Conservation (phyloP, 768 basidiomycete genomes). For the Boletales sp. region DNA sequence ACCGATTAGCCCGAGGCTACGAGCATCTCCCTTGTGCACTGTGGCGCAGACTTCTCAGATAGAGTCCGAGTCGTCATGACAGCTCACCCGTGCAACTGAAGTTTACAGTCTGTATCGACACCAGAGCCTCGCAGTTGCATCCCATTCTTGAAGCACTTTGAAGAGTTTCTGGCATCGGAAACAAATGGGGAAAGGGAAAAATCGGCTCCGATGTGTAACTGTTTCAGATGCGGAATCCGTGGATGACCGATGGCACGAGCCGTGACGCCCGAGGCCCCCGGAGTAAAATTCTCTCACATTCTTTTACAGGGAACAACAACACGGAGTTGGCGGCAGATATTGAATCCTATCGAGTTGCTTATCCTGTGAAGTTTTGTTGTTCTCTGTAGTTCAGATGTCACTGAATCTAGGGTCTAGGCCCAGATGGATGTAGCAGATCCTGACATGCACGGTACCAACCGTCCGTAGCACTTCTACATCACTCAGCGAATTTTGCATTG, state of each 20-base stretch:
- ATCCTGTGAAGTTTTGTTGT: no score
- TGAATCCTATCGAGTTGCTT: no score
- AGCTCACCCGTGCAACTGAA: neutral
- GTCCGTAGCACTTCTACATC: no score
- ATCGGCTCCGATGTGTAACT: neutral
- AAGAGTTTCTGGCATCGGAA: neutral
- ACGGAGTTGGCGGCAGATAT: neutral
- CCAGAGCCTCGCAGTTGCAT: neutral
- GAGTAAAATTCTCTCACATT: no score
- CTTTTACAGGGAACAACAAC: neutral
- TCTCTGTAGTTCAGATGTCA: no score
- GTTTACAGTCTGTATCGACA: neutral
- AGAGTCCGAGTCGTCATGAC: neutral
- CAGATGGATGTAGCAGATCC: no score
- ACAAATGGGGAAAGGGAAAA: neutral
- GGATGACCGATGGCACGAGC: neutral
- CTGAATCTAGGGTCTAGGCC: no score
- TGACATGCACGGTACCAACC: no score
- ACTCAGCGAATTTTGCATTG: no score
- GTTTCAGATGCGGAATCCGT: conserved; percentile 7
- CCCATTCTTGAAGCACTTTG: neutral
- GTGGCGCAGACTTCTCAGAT: neutral
- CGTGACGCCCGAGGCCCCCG: no score
- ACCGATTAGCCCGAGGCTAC: no score
- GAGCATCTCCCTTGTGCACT: no score